Evolutionary conservation across 768 basidiomycete species (phyloP).

Genomic region (Termitomyces eurrhizus): DNA sequence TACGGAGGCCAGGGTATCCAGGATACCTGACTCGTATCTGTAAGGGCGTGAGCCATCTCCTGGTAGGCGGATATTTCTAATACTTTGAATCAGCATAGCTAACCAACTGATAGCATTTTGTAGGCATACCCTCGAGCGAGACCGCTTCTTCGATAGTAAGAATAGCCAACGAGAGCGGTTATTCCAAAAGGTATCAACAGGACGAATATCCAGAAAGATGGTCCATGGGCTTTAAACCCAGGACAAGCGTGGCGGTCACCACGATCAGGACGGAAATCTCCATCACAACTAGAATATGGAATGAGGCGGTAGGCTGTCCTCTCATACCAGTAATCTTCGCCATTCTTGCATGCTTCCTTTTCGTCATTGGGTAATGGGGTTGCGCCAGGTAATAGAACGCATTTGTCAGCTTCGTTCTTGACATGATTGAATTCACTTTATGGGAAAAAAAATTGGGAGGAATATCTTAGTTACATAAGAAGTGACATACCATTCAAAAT

Average conservation of each 20-base stretch:
- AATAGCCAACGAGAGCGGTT: constrained; percentile 73
- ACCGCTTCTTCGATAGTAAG: constrained; percentile 77
- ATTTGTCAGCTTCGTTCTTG: constrained; percentile 64
- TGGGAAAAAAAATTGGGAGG: not conserved
- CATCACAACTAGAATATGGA: constrained; percentile 83
- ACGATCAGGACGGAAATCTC: constrained; percentile 72
- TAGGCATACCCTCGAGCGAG: constrained; percentile 59
- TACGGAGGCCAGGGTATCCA: constrained; percentile 80
- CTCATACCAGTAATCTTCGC: constrained; percentile 87
- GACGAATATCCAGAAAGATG: constrained; percentile 82
- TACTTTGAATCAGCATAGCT: constrained; percentile 8
- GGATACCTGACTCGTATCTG: constrained; percentile 34
- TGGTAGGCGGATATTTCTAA: constrained; percentile 76
- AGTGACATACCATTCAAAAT: constrained; percentile 88
- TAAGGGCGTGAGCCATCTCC: constrained; percentile 38
- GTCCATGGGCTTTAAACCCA: constrained; percentile 67
- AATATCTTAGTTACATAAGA: not conserved
- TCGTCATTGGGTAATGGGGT: constrained; percentile 58
- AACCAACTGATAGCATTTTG: not conserved
- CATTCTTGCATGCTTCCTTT: constrained; percentile 52
- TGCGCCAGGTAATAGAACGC: constrained; percentile 74
- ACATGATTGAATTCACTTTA: constrained; percentile 89
- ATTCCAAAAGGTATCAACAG: constrained; percentile 73
- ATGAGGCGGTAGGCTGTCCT: constrained; percentile 90
- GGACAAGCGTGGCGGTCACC: constrained; percentile 78